These are phyloP conservation scores for Candida namnaoensis DNA, from an alignment of 805 yeast genomes.

Conservation along the genomic window DNA sequence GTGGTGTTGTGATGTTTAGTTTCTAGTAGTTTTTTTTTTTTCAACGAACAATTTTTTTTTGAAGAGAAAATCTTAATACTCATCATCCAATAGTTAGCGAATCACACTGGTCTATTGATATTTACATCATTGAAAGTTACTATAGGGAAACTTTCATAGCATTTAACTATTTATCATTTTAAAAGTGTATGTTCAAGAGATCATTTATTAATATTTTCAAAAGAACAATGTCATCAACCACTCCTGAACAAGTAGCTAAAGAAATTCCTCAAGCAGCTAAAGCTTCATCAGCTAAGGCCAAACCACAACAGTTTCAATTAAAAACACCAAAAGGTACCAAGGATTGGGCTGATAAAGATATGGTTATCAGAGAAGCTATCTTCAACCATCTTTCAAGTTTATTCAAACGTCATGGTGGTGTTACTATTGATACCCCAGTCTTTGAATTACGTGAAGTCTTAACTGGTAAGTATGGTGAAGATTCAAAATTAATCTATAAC, in stretches of 20 bases:
- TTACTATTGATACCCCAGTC: constrained; percentile 97
- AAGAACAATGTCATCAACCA: neutral
- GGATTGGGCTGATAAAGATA: constrained; percentile 98
- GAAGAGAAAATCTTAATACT: no score
- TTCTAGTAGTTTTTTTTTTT: no score
- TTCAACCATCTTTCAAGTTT: constrained; percentile 63
- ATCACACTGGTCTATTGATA: no score
- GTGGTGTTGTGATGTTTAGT: no score
- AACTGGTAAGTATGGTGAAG: constrained; percentile 98
- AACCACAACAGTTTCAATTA: constrained; percentile 48
- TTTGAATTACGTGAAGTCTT: constrained; percentile 92
- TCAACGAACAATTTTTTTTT: no score
- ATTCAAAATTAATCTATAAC: constrained; percentile 91
- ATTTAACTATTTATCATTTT: no score
- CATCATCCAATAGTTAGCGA: no score
- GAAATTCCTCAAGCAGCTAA: constrained; percentile 1
- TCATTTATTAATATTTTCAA: neutral
- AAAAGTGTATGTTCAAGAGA: neutral
- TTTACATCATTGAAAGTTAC: no score
- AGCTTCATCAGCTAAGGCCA: constrained; percentile 1
- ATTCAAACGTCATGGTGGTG: constrained; percentile 96
- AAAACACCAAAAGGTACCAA: constrained; percentile 97
- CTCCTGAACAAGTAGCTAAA: neutral
- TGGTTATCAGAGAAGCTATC: constrained; percentile 88
- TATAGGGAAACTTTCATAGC: no score